Conservation (phyloP, 164 flowering plant genomes). For the Aristolochia californica region DNA sequence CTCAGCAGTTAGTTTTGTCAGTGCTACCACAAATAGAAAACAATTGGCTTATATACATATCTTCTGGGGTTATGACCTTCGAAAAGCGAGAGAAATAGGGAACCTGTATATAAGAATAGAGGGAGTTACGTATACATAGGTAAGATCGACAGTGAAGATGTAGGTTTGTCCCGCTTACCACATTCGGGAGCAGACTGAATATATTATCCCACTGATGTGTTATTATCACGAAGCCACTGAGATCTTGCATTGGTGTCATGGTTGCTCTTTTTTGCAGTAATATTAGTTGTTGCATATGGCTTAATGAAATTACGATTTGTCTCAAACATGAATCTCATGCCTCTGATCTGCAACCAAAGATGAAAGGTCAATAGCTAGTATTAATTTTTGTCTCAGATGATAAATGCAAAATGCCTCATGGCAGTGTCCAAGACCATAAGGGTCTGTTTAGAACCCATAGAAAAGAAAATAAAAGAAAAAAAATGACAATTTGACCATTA, state of each 20-base stretch:
- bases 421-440: no score
- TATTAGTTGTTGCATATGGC: conserved; percentile 26
- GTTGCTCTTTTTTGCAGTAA: conserved; percentile 7
- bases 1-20: neutral
- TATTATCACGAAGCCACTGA: conserved; percentile 15
- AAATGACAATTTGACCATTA: no score
- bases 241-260: conserved; percentile 12
- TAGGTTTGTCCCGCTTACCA: neutral
- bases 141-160: no score
- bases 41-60: neutral
- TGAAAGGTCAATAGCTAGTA: neutral
- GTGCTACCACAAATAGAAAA: neutral
- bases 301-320: conserved; percentile 30
- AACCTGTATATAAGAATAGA: no score
- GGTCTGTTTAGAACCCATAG: no score
- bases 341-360: conserved; percentile 41
- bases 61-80: neutral
- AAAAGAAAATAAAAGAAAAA: no score
- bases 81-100: no score
- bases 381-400: no score
- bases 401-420: no score
- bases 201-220: neutral
- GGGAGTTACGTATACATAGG: no score
- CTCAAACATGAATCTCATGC: conserved; percentile 60
- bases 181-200: neutral